phyloP scores from a whole-genome alignment of 2,329 filamentous ascomycete species.

The Penicillium sp. region DNA sequence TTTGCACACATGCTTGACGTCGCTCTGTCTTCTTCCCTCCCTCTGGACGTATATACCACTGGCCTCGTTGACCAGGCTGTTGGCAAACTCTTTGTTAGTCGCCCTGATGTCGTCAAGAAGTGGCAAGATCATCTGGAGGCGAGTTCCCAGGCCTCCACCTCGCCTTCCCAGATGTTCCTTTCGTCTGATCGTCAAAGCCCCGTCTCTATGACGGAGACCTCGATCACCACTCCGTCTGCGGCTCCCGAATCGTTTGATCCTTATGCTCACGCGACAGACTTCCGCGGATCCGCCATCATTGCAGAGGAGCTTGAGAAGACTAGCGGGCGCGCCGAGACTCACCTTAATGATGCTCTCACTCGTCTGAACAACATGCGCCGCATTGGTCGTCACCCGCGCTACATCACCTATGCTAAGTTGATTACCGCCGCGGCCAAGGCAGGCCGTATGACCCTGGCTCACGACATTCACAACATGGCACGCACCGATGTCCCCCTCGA shows the following conservation, averaged over 20 bases:
- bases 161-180: conserved; percentile 28
- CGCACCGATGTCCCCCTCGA: conserved; percentile 83
- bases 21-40: conserved; percentile 52
- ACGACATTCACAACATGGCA: conserved; percentile 86
- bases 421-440: conserved; percentile 87
- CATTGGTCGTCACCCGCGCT: conserved; percentile 84
- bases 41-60: conserved; percentile 56
- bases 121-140: conserved; percentile 57
- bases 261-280: conserved; percentile 85
- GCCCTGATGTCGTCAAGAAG: conserved; percentile 49
- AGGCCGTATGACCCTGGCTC: conserved; percentile 74
- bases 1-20: conserved; percentile 63
- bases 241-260: conserved; percentile 86
- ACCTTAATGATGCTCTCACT: conserved; percentile 74
- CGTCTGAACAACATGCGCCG: conserved; percentile 93
- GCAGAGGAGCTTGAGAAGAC: conserved; percentile 83
- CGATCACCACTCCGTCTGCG: conserved; percentile 55
- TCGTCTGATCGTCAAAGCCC: conserved; percentile 39
- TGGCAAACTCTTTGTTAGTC: conserved; percentile 49
- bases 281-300: conserved; percentile 87
- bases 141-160: conserved; percentile 44
- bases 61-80: conserved; percentile 59
- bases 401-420: conserved; percentile 95
- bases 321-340: conserved; percentile 68
- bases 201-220: conserved; percentile 43